Percentiles rank a stretch among this genome's conserved stretches.
Conservation (phyloP, 2,329 filamentous ascomycete genomes). For the Fusarium paranaense region DNA sequence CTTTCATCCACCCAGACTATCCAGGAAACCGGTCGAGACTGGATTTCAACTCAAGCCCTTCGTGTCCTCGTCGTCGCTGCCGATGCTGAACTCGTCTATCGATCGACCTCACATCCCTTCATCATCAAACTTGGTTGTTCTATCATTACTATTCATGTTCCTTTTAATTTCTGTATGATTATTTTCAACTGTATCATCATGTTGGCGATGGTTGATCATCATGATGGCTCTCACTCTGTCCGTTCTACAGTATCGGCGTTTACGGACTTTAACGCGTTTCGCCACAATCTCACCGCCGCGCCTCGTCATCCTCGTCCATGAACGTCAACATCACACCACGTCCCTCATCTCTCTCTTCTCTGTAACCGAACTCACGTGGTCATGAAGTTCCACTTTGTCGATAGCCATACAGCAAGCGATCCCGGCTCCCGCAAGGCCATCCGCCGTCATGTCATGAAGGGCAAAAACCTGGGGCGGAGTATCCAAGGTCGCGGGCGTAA, state of each 20-base stretch:
- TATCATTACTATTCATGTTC: not conserved
- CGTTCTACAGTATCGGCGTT: conserved; percentile 18
- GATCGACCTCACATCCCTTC: not conserved
- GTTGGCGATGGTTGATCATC: not conserved
- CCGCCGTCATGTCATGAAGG: conserved; percentile 42
- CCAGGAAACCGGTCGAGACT: not conserved
- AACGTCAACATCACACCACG: not conserved
- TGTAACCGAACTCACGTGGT: not conserved
- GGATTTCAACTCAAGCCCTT: not conserved
- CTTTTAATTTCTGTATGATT: not conserved
- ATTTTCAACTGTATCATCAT: not conserved
- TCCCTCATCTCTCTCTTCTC: not conserved
- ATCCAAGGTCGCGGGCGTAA: conserved; percentile 33
- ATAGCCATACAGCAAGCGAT: conserved; percentile 8
- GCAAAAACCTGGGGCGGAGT: conserved; percentile 35
- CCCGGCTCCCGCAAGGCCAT: conserved; percentile 26
- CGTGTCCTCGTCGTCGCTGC: not conserved
- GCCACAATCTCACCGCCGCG: conserved; percentile 17
- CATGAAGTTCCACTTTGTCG: conserved; percentile 39
- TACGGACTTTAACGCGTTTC: conserved; percentile 25
- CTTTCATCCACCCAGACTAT: not conserved
- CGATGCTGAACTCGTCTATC: not conserved
- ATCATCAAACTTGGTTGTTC: not conserved
- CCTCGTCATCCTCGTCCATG: not conserved
- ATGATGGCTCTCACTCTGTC: not conserved